phyloP scores from a whole-genome alignment of 441 rosid genomes.

The Jatropha multifida region DNA sequence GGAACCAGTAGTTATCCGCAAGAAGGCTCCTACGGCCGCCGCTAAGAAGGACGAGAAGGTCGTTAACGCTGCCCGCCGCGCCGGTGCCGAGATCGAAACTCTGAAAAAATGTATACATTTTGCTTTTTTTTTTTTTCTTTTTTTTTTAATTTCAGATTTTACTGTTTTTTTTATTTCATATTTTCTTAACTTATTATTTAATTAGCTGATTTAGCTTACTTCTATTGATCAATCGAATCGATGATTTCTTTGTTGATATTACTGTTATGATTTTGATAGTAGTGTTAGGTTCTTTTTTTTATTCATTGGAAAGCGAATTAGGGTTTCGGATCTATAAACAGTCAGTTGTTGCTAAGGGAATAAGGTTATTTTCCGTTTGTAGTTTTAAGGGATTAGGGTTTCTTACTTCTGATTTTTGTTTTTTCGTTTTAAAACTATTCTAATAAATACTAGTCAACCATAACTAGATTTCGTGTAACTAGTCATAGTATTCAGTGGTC shows the following conservation, averaged over 20 bases:
- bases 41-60: constrained; percentile 72
- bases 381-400: constrained; percentile 1
- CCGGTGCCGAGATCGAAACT: constrained; percentile 71
- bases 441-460: neutral
- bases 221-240: neutral
- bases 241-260: neutral
- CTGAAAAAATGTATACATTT: constrained; percentile 42
- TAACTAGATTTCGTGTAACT: neutral
- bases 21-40: constrained; percentile 71
- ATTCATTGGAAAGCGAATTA: neutral
- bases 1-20: constrained; percentile 72
- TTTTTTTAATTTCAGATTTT: too few species aligned
- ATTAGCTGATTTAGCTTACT: too few species aligned
- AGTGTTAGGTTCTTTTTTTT: neutral
- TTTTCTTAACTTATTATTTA: neutral
- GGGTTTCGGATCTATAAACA: neutral
- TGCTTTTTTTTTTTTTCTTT: neutral
- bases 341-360: neutral
- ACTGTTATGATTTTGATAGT: too few species aligned
- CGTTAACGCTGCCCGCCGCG: constrained; percentile 80
- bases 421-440: neutral
- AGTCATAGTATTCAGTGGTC: too few species aligned
- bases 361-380: neutral
- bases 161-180: too few species aligned
- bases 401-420: neutral